Conservation (phyloP, 176 grass and related monocot species). For the sorghum (Sorghum bicolor) region DNA sequence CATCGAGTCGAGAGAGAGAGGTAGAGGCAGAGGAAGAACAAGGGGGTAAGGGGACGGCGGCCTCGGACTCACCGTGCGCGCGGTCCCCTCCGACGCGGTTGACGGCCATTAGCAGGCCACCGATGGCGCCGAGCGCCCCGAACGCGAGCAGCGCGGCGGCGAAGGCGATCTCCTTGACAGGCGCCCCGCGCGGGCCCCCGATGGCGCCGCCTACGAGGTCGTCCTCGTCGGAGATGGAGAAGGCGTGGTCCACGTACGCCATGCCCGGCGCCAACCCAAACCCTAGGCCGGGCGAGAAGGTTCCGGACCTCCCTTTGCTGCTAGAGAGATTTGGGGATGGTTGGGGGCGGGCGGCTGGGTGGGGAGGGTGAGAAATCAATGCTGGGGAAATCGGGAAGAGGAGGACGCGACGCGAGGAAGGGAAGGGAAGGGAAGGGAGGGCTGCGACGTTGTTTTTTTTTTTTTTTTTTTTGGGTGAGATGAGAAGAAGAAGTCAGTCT, state of each 20-base stretch:
- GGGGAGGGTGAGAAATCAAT: neutral
- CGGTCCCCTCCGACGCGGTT: slow-evolving; percentile 85
- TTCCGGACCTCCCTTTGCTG: neutral
- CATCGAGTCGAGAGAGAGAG: neutral
- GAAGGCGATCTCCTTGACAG: slow-evolving; percentile 99
- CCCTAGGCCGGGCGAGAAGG: slow-evolving; percentile 15
- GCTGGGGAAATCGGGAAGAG: neutral
- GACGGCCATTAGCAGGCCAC: slow-evolving; percentile 65
- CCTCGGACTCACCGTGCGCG: slow-evolving; percentile 61
- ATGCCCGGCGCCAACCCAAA: slow-evolving; percentile 27
- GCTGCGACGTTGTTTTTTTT: neutral
- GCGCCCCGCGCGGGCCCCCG: slow-evolving; percentile 54
- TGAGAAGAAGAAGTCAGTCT: neutral
- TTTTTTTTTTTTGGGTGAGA: too few species aligned
- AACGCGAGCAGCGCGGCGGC: slow-evolving; percentile 90
- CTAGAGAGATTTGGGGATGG: neutral
- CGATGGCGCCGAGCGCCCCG: slow-evolving; percentile 58
- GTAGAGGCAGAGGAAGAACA: too few species aligned
- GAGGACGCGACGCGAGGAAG: neutral
- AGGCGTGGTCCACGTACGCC: slow-evolving; percentile 99
- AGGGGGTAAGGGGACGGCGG: neutral
- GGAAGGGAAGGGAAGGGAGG: neutral
- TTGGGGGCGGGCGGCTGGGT: neutral
- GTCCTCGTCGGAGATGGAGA: slow-evolving; percentile 95
- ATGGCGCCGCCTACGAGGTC: slow-evolving; percentile 64